These are phyloP conservation scores for Syzygium aqueum DNA, from an alignment of 345 rosid species.

Conservation along the genomic window DNA sequence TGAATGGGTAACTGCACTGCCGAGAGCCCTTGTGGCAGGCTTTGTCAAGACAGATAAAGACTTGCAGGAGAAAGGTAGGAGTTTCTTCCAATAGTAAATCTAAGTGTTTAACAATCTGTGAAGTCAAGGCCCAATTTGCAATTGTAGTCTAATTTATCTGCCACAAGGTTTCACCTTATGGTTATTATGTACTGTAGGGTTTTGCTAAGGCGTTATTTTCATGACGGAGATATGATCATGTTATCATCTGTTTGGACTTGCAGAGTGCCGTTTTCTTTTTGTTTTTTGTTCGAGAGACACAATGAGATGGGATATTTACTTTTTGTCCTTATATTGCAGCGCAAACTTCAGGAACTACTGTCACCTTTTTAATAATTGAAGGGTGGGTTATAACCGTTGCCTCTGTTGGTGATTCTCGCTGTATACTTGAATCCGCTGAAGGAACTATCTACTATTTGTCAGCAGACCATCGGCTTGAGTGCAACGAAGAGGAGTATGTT, in stretches of 20 bases:
- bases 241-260: background rate
- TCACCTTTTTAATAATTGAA: conserved; percentile 85
- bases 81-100: background rate
- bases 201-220: background rate
- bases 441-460: conserved; percentile 85
- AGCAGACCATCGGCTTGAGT: conserved; percentile 95
- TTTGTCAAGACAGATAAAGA: conserved; percentile 99
- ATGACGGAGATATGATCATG: background rate
- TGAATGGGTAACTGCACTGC: conserved; percentile 91
- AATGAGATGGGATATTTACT: background rate
- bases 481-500: conserved; percentile 91
- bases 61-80: conserved; percentile 69
- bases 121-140: background rate
- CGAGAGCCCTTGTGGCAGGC: conserved; percentile 96
- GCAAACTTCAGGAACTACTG: conserved; percentile 87
- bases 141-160: background rate
- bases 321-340: conserved; percentile 32
- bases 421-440: conserved; percentile 94
- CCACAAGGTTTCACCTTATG: background rate
- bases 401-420: conserved; percentile 98
- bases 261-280: background rate
- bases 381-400: conserved; percentile 94
- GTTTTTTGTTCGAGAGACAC: background rate
- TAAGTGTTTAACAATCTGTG: background rate
- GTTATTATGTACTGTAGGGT: background rate